Percentiles rank a stretch among this genome's conserved stretches.
These are phyloP conservation scores for Pleurotus sapidus DNA, from an alignment of 768 basidiomycete genomes.

Conservation along the genomic window DNA sequence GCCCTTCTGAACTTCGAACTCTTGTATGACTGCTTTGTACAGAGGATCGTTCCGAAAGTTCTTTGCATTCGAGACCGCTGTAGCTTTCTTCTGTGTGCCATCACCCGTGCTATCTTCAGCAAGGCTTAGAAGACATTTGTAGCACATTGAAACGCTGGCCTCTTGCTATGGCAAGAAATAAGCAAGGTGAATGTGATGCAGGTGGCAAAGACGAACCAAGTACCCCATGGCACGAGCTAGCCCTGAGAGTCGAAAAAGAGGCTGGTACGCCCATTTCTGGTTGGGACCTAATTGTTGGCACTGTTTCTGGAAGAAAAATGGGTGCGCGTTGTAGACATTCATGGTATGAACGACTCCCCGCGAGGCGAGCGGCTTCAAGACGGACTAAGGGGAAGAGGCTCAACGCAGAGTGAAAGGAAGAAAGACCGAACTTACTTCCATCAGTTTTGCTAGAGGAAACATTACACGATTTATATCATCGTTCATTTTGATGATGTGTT, in stretches of 20 bases:
- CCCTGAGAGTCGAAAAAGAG: constrained; percentile 48
- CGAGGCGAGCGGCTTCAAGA: constrained; percentile 31
- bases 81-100: constrained; percentile 34
- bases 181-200: neutral
- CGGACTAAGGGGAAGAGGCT: constrained; percentile 18
- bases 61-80: constrained; percentile 34
- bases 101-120: constrained; percentile 27
- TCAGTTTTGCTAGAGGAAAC: constrained; percentile 65
- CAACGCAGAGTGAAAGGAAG: neutral
- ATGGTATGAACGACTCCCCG: constrained; percentile 38
- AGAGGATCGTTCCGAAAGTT: constrained; percentile 48
- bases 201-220: constrained; percentile 45
- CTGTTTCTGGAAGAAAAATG: constrained; percentile 46
- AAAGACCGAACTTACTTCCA: constrained; percentile 53
- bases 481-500: constrained; percentile 75
- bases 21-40: constrained; percentile 64
- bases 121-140: constrained; percentile 56
- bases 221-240: constrained; percentile 87
- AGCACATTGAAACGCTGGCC: constrained; percentile 77
- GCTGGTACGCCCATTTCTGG: constrained; percentile 47
- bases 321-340: constrained; percentile 3
- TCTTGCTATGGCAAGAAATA: constrained; percentile 56
- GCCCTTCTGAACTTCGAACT: constrained; percentile 60
- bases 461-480: constrained; percentile 64
- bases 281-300: constrained; percentile 30